phyloP scores from a whole-genome alignment of 495 filamentous ascomycete genomes.

The Penicillium roqueforti region DNA sequence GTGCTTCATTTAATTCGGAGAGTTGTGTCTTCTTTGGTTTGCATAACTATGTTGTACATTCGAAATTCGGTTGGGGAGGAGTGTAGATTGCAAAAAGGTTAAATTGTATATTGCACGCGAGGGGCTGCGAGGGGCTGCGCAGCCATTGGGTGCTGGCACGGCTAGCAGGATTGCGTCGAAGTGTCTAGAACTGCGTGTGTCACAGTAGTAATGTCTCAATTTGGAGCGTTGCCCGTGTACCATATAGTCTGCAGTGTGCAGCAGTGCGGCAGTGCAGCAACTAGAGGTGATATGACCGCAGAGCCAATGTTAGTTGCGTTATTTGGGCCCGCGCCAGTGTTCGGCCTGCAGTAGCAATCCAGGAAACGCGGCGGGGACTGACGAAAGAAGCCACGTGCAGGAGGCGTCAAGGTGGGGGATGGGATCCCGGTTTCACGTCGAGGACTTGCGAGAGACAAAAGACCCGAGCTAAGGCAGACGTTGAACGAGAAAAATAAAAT shows the following conservation, averaged over 20 bases:
- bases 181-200: slow-evolving; percentile 1
- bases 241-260: neutral
- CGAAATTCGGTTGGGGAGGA: neutral
- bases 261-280: neutral
- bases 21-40: neutral
- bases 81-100: neutral
- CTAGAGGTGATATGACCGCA: slow-evolving; percentile 2
- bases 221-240: neutral
- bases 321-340: neutral
- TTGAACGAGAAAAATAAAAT: neutral
- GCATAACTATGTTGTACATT: neutral
- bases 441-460: slow-evolving; percentile 3
- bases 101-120: neutral
- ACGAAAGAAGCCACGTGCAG: slow-evolving; percentile 12
- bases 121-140: neutral
- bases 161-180: neutral
- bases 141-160: neutral
- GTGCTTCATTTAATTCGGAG: neutral
- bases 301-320: neutral
- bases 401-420: slow-evolving; percentile 8
- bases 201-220: neutral
- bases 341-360: slow-evolving; percentile 2
- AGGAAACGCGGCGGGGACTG: slow-evolving; percentile 2
- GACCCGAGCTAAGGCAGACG: neutral
- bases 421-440: slow-evolving; percentile 6